phyloP scores from a whole-genome alignment of 2,329 filamentous ascomycete genomes.

The Fusarium veterinarium region DNA sequence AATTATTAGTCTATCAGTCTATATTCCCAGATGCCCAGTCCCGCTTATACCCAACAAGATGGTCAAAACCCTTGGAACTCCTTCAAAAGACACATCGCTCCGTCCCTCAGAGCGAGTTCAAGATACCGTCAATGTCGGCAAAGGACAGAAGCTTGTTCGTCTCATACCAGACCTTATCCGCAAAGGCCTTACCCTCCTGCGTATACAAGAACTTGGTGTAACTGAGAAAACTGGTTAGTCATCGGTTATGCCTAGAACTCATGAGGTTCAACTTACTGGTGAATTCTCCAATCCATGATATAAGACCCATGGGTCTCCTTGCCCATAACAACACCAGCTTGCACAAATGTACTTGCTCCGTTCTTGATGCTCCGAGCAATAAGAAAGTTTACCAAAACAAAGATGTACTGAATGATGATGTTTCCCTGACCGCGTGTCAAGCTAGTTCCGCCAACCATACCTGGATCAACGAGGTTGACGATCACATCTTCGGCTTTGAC shows the following conservation, averaged over 20 bases:
- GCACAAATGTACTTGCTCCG: conserved; percentile 35
- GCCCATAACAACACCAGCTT: conserved; percentile 37
- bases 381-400: conserved; percentile 12
- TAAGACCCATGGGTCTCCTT: conserved; percentile 40
- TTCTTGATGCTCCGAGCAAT: conserved; percentile 22
- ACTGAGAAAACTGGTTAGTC: too few relatives aligned
- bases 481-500: conserved; percentile 55
- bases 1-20: not conserved
- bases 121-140: conserved; percentile 37
- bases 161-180: conserved; percentile 54
- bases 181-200: conserved; percentile 49
- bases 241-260: too few relatives aligned
- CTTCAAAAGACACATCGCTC: not conserved
- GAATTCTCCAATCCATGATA: conserved; percentile 42
- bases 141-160: conserved; percentile 52
- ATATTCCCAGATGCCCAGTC: not conserved
- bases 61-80: too few relatives aligned
- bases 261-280: conserved; percentile 31
- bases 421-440: conserved; percentile 50
- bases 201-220: conserved; percentile 45
- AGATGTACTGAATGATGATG: conserved; percentile 25
- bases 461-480: conserved; percentile 61
- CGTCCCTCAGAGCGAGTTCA: conserved; percentile 16
- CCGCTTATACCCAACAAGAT: too few relatives aligned
- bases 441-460: conserved; percentile 55